phyloP scores from a whole-genome alignment of 129 eudicot genomes.

The Arctium minus region DNA sequence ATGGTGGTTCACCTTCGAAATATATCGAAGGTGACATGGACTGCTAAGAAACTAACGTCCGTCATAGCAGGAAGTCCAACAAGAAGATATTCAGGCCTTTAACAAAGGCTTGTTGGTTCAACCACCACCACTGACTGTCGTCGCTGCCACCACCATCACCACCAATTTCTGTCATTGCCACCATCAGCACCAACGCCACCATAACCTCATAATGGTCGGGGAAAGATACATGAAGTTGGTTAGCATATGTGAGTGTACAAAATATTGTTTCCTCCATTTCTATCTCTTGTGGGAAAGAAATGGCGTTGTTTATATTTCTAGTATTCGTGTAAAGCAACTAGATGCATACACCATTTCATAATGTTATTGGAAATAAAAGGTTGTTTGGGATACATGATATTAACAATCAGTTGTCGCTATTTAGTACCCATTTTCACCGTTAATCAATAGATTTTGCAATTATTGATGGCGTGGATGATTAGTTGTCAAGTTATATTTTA shows the following conservation, averaged over 20 bases:
- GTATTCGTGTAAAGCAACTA: slow-evolving; percentile 16
- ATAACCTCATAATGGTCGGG: neutral
- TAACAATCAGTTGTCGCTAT: too few species aligned
- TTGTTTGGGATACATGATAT: neutral
- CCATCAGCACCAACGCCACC: neutral
- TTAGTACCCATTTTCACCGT: too few species aligned
- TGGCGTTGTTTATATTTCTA: slow-evolving; percentile 9
- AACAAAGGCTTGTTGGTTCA: slow-evolving; percentile 4
- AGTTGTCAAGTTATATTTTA: too few species aligned
- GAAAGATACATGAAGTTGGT: neutral
- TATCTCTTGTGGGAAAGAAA: slow-evolving; percentile 7
- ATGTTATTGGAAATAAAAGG: slow-evolving; percentile 1
- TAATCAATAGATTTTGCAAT: too few species aligned
- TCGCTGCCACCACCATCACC: neutral
- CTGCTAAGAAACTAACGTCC: slow-evolving; percentile 53
- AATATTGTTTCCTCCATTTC: slow-evolving; percentile 21
- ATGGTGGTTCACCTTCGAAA: slow-evolving; percentile 33
- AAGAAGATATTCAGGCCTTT: slow-evolving; percentile 12
- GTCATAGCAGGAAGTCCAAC: slow-evolving; percentile 31
- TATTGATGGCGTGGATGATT: too few species aligned
- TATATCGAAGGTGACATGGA: slow-evolving; percentile 71
- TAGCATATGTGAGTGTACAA: slow-evolving; percentile 28
- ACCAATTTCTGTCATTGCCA: neutral
- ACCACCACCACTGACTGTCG: neutral
- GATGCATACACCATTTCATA: slow-evolving; percentile 13